Base-by-base conservation (phyloP, 2,329 filamentous ascomycete genomes). In the Aspergillus intermedius region DNA sequence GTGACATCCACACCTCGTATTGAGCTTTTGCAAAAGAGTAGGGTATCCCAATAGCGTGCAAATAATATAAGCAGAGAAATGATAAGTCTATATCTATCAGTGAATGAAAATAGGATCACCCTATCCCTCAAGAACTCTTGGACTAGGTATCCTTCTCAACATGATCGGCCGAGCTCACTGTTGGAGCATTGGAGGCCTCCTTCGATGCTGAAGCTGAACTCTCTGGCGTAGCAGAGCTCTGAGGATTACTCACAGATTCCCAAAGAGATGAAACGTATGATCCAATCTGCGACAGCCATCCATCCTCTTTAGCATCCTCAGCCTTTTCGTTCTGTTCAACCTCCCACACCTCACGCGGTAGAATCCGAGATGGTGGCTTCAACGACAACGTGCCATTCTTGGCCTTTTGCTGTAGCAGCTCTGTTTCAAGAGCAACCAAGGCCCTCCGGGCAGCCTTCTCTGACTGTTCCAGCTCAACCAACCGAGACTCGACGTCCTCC, bases 401-500 rank as follows among this genome's bases (percentile, higher is more conserved):
- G 9, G 65, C 64, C 48, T 67, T 68, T 32, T 74, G 59, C 15
- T 63, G 60, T 8, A 76, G 49, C 17, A 76, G 52, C 56, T 77
- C 74, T 46, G 71, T 72, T 55, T 77, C 74, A 39, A 77, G 51
- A 9, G 70, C 65, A 7, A 72, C 61, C 37, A 76, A 54, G 9
- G 71, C 70, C 49, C 60, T 60, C 34, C 71, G 62, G 3, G 68
- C 60, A 7, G 66, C 60, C 47, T 65, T 68, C 49, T 75, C 72
- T 1, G 71, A 73, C 48, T 77, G 69, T 61, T 84, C 80, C 2
- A 86, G 62, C 50, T 79, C 77, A 40, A 75, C 74, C 10, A 87
- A 58, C 19, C 81, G 72, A 48, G 83, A 80, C 2, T 77, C 73
- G 3, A 86, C 77, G 51, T 81, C 79, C 48, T 84, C 80, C 48